These are phyloP conservation scores for Athelia psychrophila DNA, from an alignment of 1,284 basidiomycete genomes.

Conservation along the genomic window DNA sequence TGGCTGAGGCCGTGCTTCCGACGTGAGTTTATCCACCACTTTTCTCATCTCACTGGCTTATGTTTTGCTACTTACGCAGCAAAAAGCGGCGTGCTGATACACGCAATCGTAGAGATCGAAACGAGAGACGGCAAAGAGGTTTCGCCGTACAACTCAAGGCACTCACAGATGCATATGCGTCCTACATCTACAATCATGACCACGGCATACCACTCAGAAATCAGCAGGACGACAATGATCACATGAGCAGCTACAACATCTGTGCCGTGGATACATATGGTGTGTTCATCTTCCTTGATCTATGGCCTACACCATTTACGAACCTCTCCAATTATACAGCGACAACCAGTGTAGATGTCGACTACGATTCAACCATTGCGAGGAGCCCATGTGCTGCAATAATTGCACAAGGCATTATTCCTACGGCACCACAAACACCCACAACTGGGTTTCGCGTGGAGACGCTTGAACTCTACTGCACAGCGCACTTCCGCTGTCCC, in stretches of 20 bases:
- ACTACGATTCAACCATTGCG: neutral
- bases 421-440: constrained; percentile 7
- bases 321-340: neutral
- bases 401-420: constrained; percentile 8
- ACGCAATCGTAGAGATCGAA: constrained; percentile 2
- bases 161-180: constrained; percentile 5
- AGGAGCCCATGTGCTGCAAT: constrained; percentile 1
- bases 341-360: neutral
- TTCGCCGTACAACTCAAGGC: constrained; percentile 2
- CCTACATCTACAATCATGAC: neutral
- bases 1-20: too few relatives aligned
- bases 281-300: too few relatives aligned
- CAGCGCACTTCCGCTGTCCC: constrained; percentile 7
- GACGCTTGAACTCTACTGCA: constrained; percentile 10
- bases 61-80: too few relatives aligned
- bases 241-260: neutral
- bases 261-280: neutral
- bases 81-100: neutral
- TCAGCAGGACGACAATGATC: too few relatives aligned
- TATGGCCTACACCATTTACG: neutral
- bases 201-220: too few relatives aligned
- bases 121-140: constrained; percentile 1
- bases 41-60: too few relatives aligned
- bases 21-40: too few relatives aligned
- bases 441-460: constrained; percentile 6